Evolutionary conservation across 768 basidiomycete genomes (phyloP), one percentile per base, ranked within the genome.

Genomic region (Vararia minispora): DNA sequence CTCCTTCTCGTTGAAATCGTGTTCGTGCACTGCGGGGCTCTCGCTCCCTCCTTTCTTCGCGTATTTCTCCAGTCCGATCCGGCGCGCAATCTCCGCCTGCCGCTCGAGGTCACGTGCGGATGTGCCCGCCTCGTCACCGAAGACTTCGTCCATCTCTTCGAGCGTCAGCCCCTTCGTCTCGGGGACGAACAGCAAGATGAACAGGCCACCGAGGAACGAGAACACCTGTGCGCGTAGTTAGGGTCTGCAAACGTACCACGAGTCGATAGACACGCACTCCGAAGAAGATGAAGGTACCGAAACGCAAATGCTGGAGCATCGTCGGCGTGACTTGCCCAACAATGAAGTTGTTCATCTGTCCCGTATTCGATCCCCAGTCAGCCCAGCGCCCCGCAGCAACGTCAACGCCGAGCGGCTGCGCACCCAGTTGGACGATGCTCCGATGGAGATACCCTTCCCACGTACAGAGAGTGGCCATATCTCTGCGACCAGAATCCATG

Each of bases 121-220:
- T 31, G 78, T 58, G 25, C 72, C 72, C 33, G 54, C 56, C 7
- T 59, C 61, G 37, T 71, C 72, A 23, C 78, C 76, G 55, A 88
- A 88, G 14, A 81, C 71, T 21, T 72, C 71, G 56, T 88, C 84
- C 73, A 86, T 81, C 56, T 87, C 80, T 52, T 87, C 83, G 32
- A 86, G 63, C 3, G 74, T 71, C 3, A 80, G 63, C 23, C 74
- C 76, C 59, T 82, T 82, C 12, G 78, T 81, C 59, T 81, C 77
- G n/a, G 79, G 79, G 2, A 79, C 78, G 30, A 77, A 68, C 60
- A 79, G 70, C 48, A 73, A 49, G 49, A 86, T 61, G 57, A 83
- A 80, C 13, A 79, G 40, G 14, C 74, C 76, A 34, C 81, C 82
- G 31, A 81, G 37, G 53, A 83, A 61, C 0, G 79, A 80, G 58